Percentiles rank a stretch among this genome's conserved stretches.
phyloP scores from a whole-genome alignment of 2,329 filamentous ascomycete genomes.

The Fusarium sp. region DNA sequence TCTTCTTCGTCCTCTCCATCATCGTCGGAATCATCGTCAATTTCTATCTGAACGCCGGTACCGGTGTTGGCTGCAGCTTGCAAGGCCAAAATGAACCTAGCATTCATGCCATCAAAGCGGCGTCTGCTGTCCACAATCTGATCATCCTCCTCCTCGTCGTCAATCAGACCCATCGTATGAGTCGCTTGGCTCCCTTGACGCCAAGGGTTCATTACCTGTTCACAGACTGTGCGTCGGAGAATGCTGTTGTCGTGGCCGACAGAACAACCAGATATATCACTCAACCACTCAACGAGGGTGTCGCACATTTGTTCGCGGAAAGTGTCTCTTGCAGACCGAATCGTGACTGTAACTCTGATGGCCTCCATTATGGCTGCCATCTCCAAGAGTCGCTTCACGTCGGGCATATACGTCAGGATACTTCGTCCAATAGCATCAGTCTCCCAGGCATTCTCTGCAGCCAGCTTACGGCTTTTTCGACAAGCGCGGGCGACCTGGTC shows the following conservation, averaged over 20 bases:
- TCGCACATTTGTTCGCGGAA: constrained; percentile 99
- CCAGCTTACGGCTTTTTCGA: constrained; percentile 74
- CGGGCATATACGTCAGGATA: constrained; percentile 78
- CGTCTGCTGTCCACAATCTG: constrained; percentile 54
- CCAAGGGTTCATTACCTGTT: constrained; percentile 91
- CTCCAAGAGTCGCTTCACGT: constrained; percentile 76
- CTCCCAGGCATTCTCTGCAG: constrained; percentile 81
- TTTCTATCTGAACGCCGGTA: constrained; percentile 43
- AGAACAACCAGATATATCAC: constrained; percentile 89
- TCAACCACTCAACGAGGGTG: constrained; percentile 96
- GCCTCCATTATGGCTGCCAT: constrained; percentile 91
- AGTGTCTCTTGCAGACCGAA: constrained; percentile 91
- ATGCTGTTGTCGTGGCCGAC: constrained; percentile 84
- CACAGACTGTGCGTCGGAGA: constrained; percentile 83
- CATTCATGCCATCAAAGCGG: constrained; percentile 47
- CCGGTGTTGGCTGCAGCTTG: constrained; percentile 47
- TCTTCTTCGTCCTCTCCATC: constrained; percentile 50
- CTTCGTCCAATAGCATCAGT: constrained; percentile 89
- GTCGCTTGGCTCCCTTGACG: constrained; percentile 83
- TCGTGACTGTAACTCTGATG: constrained; percentile 95
- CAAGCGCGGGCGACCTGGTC: constrained; percentile 93
- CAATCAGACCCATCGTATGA: constrained; percentile 66
- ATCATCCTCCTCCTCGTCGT: constrained; percentile 59
- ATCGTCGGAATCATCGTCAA: constrained; percentile 44
- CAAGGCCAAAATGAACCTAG: constrained; percentile 50